These are phyloP conservation scores for Camillea tinctor DNA, from an alignment of 2,329 filamentous ascomycete species.

Conservation along the genomic window DNA sequence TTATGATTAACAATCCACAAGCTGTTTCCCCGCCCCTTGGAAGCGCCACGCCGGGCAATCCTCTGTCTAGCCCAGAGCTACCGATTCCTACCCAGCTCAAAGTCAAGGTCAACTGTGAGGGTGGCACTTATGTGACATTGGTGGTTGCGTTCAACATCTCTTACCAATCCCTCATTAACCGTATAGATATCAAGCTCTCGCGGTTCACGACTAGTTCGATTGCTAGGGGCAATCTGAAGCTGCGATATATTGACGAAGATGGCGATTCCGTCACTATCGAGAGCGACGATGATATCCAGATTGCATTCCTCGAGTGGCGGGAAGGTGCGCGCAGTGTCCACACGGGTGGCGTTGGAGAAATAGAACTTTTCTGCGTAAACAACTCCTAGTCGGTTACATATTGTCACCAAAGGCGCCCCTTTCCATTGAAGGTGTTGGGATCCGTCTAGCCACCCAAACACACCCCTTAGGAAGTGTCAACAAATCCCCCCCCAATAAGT, in stretches of 20 bases:
- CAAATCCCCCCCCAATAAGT: not conserved
- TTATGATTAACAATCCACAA: slow-evolving; percentile 39
- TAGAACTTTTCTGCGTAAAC: slow-evolving; percentile 78
- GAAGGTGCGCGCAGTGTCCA: slow-evolving; percentile 61
- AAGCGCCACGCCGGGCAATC: slow-evolving; percentile 33
- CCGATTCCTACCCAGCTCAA: slow-evolving; percentile 75
- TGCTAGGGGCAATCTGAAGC: slow-evolving; percentile 74
- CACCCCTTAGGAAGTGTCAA: not conserved
- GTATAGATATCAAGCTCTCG: slow-evolving; percentile 92
- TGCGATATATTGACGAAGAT: slow-evolving; percentile 90
- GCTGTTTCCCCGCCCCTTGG: slow-evolving; percentile 48
- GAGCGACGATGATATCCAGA: slow-evolving; percentile 93
- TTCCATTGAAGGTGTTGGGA: not conserved
- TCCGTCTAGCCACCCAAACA: not conserved
- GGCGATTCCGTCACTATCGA: slow-evolving; percentile 91
- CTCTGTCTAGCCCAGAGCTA: slow-evolving; percentile 47
- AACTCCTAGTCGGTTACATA: slow-evolving; percentile 34
- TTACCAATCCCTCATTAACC: slow-evolving; percentile 89
- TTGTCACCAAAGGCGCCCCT: not conserved
- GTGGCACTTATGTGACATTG: slow-evolving; percentile 86
- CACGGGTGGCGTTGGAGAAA: slow-evolving; percentile 77
- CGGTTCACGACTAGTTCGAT: slow-evolving; percentile 84
- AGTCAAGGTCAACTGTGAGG: slow-evolving; percentile 89
- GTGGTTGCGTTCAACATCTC: slow-evolving; percentile 95
- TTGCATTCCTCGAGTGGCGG: slow-evolving; percentile 92